Evolutionary conservation across 1,284 basidiomycete species (phyloP).

Genomic region (Cryptococcus sp.): DNA sequence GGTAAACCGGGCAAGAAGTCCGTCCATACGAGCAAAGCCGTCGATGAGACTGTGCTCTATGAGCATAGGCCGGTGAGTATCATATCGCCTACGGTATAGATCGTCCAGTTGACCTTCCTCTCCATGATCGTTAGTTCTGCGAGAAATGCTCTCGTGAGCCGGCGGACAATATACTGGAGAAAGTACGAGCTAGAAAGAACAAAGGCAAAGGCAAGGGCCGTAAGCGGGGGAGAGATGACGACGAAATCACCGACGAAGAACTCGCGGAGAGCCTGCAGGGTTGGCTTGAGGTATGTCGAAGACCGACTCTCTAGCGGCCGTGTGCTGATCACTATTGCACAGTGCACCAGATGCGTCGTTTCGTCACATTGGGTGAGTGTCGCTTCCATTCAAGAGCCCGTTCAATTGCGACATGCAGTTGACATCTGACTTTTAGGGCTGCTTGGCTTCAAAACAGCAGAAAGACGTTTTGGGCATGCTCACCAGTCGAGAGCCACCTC

Average conservation of each 20-base stretch:
- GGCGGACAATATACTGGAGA: constrained; percentile 33
- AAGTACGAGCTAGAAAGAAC: constrained; percentile 30
- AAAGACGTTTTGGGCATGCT: constrained; percentile 71
- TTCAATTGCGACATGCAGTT: neutral
- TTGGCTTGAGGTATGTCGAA: constrained; percentile 64
- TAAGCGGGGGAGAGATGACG: constrained; percentile 50
- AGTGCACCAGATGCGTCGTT: constrained; percentile 75
- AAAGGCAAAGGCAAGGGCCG: constrained; percentile 51
- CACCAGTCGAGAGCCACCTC: constrained; percentile 52
- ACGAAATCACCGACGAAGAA: constrained; percentile 60
- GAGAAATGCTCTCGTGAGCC: constrained; percentile 40
- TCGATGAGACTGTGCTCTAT: constrained; percentile 17
- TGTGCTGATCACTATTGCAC: neutral
- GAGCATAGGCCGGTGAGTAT: constrained; percentile 20
- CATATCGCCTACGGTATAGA: neutral
- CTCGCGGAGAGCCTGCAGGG: constrained; percentile 65
- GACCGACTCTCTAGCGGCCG: too few species aligned
- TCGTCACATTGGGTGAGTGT: constrained; percentile 68
- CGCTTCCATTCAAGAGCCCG: neutral
- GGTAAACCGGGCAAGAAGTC: constrained; percentile 7
- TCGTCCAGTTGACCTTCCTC: constrained; percentile 38
- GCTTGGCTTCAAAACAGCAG: constrained; percentile 66
- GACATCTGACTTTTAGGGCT: constrained; percentile 50
- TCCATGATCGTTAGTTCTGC: constrained; percentile 26
- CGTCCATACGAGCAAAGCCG: neutral